phyloP scores from a whole-genome alignment of 768 basidiomycete species.

The Psilocybe cyanescens region DNA sequence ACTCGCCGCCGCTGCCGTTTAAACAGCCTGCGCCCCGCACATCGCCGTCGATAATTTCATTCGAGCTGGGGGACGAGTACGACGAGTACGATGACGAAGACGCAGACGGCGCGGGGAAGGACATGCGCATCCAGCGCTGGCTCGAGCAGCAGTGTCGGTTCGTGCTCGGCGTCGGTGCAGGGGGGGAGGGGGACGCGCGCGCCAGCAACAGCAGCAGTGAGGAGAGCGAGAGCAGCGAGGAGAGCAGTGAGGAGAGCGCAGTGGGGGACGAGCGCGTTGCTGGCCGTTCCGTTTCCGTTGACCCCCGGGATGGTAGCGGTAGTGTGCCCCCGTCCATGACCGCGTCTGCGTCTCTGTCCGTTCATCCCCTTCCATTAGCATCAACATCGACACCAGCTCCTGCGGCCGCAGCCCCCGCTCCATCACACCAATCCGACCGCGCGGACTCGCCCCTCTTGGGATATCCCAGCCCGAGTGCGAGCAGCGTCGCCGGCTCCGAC shows the following conservation, averaged over 20 bases:
- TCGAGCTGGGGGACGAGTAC: background rate
- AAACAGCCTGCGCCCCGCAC: background rate
- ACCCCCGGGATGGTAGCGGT: no score
- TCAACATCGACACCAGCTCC: background rate
- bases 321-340: background rate
- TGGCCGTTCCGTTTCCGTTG: no score
- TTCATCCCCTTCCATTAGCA: background rate
- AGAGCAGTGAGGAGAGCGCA: background rate
- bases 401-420: background rate
- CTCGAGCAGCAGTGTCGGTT: conserved; percentile 15
- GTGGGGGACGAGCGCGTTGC: background rate
- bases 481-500: background rate
- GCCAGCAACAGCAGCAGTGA: background rate
- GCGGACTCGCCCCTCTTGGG: conserved; percentile 13
- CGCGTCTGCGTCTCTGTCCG: background rate
- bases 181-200: background rate
- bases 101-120: background rate
- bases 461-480: background rate
- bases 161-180: background rate
- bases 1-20: no score
- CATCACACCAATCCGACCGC: background rate
- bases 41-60: background rate
- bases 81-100: background rate
- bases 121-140: conserved; percentile 10
- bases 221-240: background rate